These are phyloP conservation scores for Biancaea sappan DNA, from an alignment of 306 rosid species.

Conservation along the genomic window DNA sequence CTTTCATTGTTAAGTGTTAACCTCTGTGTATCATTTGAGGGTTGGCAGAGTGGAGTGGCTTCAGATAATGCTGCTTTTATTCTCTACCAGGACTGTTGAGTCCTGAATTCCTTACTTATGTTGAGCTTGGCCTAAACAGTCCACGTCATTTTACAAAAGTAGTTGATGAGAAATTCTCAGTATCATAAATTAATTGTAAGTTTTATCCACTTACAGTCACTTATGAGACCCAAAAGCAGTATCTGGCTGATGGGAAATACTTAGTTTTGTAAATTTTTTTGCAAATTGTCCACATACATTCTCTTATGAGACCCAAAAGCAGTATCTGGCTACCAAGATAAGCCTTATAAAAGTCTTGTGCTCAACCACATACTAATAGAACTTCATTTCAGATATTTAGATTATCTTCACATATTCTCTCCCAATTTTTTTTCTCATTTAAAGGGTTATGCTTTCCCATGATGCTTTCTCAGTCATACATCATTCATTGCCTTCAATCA, in stretches of 20 bases:
- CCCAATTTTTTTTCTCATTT: not conserved
- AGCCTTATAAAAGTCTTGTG: not conserved
- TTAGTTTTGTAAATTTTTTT: constrained; percentile 24
- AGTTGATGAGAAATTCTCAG: constrained; percentile 14
- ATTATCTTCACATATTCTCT: constrained; percentile 7
- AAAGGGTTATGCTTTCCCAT: not conserved
- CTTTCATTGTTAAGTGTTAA: not conserved
- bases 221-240: constrained; percentile 12
- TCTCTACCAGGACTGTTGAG: constrained; percentile 3
- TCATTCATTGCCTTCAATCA: not conserved
- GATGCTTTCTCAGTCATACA: not conserved
- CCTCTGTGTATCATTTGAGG: constrained; percentile 8
- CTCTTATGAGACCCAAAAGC: constrained; percentile 15
- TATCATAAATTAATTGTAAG: constrained; percentile 9
- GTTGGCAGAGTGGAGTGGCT: constrained; percentile 24
- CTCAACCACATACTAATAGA: not conserved
- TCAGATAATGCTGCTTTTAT: constrained; percentile 14
- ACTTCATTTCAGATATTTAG: constrained; percentile 2
- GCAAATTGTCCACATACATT: not conserved
- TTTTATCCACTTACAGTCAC: not conserved
- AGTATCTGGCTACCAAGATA: constrained; percentile 13
- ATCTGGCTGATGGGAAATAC: constrained; percentile 15
- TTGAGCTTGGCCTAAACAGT: not conserved
- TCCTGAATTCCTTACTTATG: constrained; percentile 2
- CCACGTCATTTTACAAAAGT: not conserved